phyloP scores from a whole-genome alignment of 2,329 filamentous ascomycete genomes.

The Pseudogymnoascus sp. region DNA sequence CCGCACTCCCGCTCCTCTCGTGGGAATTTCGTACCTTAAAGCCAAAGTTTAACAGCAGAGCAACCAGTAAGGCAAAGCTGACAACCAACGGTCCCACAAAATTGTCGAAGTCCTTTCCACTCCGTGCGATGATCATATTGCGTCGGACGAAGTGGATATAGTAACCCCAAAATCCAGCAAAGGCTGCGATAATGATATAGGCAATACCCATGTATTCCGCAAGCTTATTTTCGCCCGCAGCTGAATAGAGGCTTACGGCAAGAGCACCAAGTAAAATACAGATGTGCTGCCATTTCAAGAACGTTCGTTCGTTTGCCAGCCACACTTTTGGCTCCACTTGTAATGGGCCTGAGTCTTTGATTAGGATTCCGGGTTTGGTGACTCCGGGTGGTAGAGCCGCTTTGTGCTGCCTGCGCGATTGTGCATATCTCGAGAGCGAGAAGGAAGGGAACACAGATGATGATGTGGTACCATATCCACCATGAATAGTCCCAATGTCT shows the following conservation, averaged over 20 bases:
- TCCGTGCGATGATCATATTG: constrained; percentile 73
- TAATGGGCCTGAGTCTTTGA: constrained; percentile 89
- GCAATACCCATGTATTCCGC: constrained; percentile 71
- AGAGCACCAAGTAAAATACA: constrained; percentile 77
- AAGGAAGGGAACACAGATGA: constrained; percentile 73
- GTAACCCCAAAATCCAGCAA: constrained; percentile 83
- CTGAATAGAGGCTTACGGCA: constrained; percentile 79
- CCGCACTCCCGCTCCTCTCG: neutral
- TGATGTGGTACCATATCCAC: constrained; percentile 52
- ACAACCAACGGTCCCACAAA: constrained; percentile 76
- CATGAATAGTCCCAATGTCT: constrained; percentile 26
- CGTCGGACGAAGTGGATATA: constrained; percentile 68
- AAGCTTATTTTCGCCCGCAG: constrained; percentile 69
- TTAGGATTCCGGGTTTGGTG: constrained; percentile 73
- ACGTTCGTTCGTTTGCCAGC: constrained; percentile 96
- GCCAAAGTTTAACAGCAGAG: constrained; percentile 77
- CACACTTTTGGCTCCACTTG: constrained; percentile 97
- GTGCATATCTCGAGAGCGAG: constrained; percentile 69
- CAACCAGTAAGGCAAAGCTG: constrained; percentile 66
- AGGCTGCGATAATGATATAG: constrained; percentile 73
- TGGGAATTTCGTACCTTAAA: constrained; percentile 55
- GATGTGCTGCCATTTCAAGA: constrained; percentile 98
- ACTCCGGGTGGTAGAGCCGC: constrained; percentile 73
- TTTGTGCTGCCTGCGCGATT: constrained; percentile 41
- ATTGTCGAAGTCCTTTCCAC: constrained; percentile 89